Base-by-base conservation (phyloP, 2,329 filamentous ascomycete genomes). In the Penicillium griseofulvum region DNA sequence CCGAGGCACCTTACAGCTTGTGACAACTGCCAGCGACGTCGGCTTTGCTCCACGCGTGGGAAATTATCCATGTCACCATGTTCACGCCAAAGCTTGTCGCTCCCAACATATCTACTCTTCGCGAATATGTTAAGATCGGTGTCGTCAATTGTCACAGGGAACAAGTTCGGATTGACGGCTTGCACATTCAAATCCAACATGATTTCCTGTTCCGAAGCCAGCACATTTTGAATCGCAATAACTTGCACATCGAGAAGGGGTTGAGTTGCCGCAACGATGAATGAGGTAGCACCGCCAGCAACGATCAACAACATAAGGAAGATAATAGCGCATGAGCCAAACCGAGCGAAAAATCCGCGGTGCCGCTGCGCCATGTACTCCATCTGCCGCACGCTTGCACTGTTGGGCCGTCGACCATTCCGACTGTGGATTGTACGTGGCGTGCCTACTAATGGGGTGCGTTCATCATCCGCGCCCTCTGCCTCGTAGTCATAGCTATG, bases 61-160 rank as follows among this genome's bases (percentile, higher is more conserved):
- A 74, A 65, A 11, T 61, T 52, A 42, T 64, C 54, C 24, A 62
- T 47, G 26, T 68, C 68, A 11, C 59, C 61, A 56, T 69, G 64
- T 38, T 73, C 69, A 11, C 71, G 69, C 74, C 74, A 76, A 16
- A 75, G 62, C 33, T 71, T 71, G 52, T 82, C 80, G 11, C 78
- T 80, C n/a, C 90, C 89, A 12, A 93, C 89, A 69, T 93, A 89
- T 57, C 89, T 90, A 56, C 91, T 97, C 74, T 95, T 96, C 29
- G 94, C 94, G 73, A 97, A 97, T 31, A 99, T 83, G 67, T 95
- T 91, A 54, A 97, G 81, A 70, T 97, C 91, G 68, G 95, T 88
- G 44, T 92, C 87, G 60, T 89, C 87, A 36, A 99, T 85, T 2
- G 88, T 88, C 39, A 99, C 88, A 2, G 91, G 86, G 37, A 97